Base-by-base conservation (phyloP, 169 alveolate genomes). In the Besnoitia besnoiti region DNA sequence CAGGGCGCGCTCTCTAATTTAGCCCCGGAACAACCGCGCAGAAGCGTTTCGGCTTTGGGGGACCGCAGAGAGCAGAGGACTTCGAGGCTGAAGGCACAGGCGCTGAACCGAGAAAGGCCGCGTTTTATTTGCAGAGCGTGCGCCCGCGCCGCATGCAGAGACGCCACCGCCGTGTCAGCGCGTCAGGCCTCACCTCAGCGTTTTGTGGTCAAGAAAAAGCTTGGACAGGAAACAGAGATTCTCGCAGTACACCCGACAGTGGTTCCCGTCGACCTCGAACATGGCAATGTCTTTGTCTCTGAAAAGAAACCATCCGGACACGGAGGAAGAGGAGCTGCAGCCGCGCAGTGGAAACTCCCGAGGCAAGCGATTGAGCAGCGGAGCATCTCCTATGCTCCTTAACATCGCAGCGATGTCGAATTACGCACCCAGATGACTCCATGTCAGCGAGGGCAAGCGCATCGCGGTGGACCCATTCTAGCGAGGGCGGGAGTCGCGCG, bases 141-240 rank as follows among this genome's bases (percentile, higher is more conserved):
- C 67, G 67, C 0, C 67, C 27, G 33, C 0, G 0, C 67, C 67
- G n/a, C 42, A 67, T 14, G 80, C 21, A 67, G 80, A n/a, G n/a
- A n/a, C n/a, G n/a, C n/a, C n/a, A n/a, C n/a, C n/a, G n/a, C n/a
- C n/a, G n/a, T n/a, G n/a, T n/a, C n/a, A n/a, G n/a, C n/a, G n/a
- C n/a, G n/a, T n/a, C n/a, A n/a, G 30, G 55, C 51, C 97, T 12
- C 51, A 96, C 96, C 97, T 94, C 82, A 99, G 95, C 50, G 98
- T 99, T 95, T 99, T 99, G 96, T 99, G 99, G 85, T 99, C 99
- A 59, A 99, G 95, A 93, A 99, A 99, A 33, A 99, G 97, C 95
- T 99, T 99, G 4, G 99, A 95, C 33, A 99, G 97, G 89, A 96
- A 98, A 84, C 99, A 98, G 67, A 99, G 94, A 92, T 99, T 99